Evolutionary conservation across 1,139 yeast species (phyloP), one percentile per base, ranked within the genome.

Genomic region (Blastobotrys buckinghamii): DNA sequence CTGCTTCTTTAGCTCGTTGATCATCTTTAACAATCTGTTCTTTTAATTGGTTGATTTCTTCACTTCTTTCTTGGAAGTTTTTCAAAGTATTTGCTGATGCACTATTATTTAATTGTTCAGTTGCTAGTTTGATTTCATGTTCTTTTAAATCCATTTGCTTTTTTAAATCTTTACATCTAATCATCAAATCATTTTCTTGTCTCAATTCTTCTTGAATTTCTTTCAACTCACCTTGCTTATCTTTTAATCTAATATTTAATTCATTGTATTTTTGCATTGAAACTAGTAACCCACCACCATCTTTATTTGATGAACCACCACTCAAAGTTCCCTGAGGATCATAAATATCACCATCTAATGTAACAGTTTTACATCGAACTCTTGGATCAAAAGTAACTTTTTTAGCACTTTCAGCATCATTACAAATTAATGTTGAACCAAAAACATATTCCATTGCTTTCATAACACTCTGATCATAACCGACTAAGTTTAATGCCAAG

Each of bases 271-370:
- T 78, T 60, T 84, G 95, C 62, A 90, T 78, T 45, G 78, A 78
- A 8, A 80, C 66, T 50, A 92, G 71, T 5, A 84, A 66, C 0
- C 89, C 78, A n/a, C 61, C 51, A 38, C 50, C 45, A 27, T 47
- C 43, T 8, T 49, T 39, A 22, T 60, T 66, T 56, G 92, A 76
- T 20, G 95, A 82, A n/a, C 98, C 98, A 47, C 99, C 99, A 1
- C 97, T 86, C 37, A 94, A 71, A 20, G 95, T 88, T 13, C 99
- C 99, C 58, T 84, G 89, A 0, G 98, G 98, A 63, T 94, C 98
- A 67, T 90, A 94, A 10, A 84, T 77, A 66, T 92, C 98, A 44
- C 98, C 99, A 47, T 90, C 94, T 38, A 86, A 65, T 0, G 99
- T 94, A 13, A 94, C 90, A n/a, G 96, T 84, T 59, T 92, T 80